Percentiles rank a stretch among this genome's conserved stretches.
phyloP scores from a whole-genome alignment of 2,329 filamentous ascomycete genomes.

The Beauveria medogensis region DNA sequence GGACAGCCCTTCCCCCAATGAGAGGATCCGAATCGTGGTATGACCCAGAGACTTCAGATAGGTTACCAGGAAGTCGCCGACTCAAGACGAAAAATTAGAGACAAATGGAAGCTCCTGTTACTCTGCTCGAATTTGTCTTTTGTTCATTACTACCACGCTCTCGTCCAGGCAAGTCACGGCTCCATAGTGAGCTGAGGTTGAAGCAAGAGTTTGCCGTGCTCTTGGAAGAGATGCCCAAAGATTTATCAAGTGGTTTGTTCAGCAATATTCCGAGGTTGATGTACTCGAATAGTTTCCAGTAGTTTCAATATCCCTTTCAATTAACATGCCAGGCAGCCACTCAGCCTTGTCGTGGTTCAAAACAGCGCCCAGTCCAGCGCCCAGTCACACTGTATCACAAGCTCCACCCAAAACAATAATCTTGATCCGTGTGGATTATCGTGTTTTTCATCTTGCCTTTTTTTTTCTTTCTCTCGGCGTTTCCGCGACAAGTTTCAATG shows the following conservation, averaged over 20 bases:
- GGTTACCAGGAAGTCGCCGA: neutral
- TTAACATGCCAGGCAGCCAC: neutral
- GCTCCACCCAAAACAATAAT: neutral
- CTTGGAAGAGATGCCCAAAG: neutral
- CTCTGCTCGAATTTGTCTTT: neutral
- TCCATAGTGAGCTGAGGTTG: neutral
- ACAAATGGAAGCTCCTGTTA: neutral
- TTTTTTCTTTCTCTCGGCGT: no score
- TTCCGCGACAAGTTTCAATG: neutral
- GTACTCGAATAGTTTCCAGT: no score
- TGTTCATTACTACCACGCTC: neutral
- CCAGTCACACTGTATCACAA: neutral
- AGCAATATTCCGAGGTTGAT: fast-evolving
- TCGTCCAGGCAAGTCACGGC: neutral
- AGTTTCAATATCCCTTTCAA: neutral
- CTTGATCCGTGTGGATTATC: neutral
- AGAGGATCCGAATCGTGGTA: neutral
- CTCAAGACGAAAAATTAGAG: neutral
- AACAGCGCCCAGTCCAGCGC: neutral
- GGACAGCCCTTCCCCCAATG: neutral
- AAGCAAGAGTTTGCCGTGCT: neutral
- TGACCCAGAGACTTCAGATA: neutral
- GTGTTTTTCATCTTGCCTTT: no score
- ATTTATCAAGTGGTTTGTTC: neutral
- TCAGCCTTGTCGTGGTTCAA: neutral